A percentile compares a stretch with the other conserved stretches of the same genome.
Conservation (phyloP, 1,284 basidiomycete genomes). For the Heterobasidion occidentale region DNA sequence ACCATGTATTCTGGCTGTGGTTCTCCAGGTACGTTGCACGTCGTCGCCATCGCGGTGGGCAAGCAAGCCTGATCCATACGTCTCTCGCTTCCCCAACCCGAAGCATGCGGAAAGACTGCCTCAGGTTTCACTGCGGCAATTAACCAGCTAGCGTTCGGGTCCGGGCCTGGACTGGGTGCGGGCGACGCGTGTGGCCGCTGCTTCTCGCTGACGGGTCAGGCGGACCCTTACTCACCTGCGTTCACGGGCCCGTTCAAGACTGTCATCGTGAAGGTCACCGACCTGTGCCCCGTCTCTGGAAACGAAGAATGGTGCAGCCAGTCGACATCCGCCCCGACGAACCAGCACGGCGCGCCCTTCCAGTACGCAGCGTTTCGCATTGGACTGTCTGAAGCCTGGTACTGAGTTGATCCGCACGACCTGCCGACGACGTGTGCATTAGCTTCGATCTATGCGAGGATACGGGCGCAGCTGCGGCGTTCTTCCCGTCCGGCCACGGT, state of each 20-base stretch:
- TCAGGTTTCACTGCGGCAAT: conserved; percentile 49
- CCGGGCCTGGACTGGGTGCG: conserved; percentile 37
- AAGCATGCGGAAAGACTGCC: conserved; percentile 46
- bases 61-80: neutral
- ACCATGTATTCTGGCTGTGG: conserved; percentile 46
- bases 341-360: conserved; percentile 35
- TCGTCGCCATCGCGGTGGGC: neutral
- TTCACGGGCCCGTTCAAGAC: conserved; percentile 45
- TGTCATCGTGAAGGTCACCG: conserved; percentile 50
- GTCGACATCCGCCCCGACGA: conserved; percentile 30
- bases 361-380: conserved; percentile 32
- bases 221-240: conserved; percentile 44
- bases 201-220: conserved; percentile 41
- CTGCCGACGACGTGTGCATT: neutral
- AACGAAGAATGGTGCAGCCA: conserved; percentile 51
- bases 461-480: conserved; percentile 39
- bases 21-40: conserved; percentile 27
- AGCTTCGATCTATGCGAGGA: conserved; percentile 58
- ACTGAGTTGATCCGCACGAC: neutral
- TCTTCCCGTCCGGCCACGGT: conserved; percentile 50
- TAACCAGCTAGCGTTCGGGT: conserved; percentile 47
- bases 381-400: neutral
- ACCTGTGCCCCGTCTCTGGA: conserved; percentile 40
- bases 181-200: conserved; percentile 58
- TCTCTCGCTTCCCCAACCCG: neutral